phyloP scores from a whole-genome alignment of 1,284 basidiomycete genomes.

The Sporisorium sorghi region DNA sequence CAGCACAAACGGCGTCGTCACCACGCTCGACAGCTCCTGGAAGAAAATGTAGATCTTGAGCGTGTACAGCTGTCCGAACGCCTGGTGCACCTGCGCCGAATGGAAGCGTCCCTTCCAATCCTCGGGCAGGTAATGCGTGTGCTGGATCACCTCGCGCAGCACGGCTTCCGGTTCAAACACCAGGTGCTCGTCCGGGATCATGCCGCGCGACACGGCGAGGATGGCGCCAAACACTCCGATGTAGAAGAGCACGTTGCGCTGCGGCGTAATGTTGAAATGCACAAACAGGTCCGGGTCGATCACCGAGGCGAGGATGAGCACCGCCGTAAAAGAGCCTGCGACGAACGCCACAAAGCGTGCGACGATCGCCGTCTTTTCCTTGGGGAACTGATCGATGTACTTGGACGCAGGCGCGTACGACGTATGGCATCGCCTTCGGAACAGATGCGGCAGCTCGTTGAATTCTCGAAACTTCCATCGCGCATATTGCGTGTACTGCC shows the following conservation, averaged over 20 bases:
- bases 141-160: conserved; percentile 88
- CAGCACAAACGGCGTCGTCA: conserved; percentile 92
- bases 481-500: conserved; percentile 92
- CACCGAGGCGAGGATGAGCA: conserved; percentile 88
- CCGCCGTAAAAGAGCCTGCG: conserved; percentile 94
- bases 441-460: conserved; percentile 95
- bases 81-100: conserved; percentile 71
- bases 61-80: conserved; percentile 60
- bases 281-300: conserved; percentile 87
- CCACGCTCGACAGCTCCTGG: conserved; percentile 87
- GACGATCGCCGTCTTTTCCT: conserved; percentile 87
- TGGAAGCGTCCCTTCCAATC: conserved; percentile 91
- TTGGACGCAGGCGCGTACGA: conserved; percentile 89
- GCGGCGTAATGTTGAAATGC: conserved; percentile 92
- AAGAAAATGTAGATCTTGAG: conserved; percentile 76
- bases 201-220: conserved; percentile 87
- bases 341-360: conserved; percentile 95
- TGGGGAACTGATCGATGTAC: conserved; percentile 97
- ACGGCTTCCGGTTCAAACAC: conserved; percentile 88
- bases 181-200: conserved; percentile 95
- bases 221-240: conserved; percentile 86
- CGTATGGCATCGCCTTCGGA: conserved; percentile 84
- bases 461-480: conserved; percentile 99
- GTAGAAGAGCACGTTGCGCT: conserved; percentile 93
- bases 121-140: conserved; percentile 94